Base-by-base conservation (phyloP, 768 basidiomycete genomes). In the Lactarius akahatsu region DNA sequence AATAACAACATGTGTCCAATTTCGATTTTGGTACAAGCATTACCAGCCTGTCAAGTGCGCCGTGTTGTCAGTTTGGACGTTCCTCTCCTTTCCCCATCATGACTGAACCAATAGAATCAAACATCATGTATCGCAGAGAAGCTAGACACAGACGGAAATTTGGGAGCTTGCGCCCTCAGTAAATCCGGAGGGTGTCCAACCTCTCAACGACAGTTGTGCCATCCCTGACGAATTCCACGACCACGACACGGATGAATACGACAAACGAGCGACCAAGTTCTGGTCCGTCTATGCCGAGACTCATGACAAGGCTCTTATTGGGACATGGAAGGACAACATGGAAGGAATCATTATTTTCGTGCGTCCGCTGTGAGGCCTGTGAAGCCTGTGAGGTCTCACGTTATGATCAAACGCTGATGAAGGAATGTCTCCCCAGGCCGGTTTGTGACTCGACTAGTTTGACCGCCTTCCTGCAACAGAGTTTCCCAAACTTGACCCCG, bases 261-360 rank as follows among this genome's bases (percentile, higher is more conserved):
- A 36, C 34, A 0, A 11, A 36, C 0, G 34, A 36, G 10, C 34
- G 10, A 73, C 75, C 28, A 75, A 74, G 38, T 72, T 34, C 34
- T 36, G 34, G 34, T 36, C 34, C 34, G 34, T 11, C 34, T 36
- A 36, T 36, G 34, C 34, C 34, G 34, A 36, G 34, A 36, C 0
- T 0, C 34, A 76, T 41, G 76, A 79, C 65, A 71, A 64, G 59
- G 68, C 70, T 20, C 70, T 78, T 47, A 76, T 74, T 2, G 72
- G 76, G 66, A 74, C 76, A 57, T 80, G 78, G 78, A 80, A 78
- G 65, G 75, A 74, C 15, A 77, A 78, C 50, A 79, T 81, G 80
- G 79, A 81, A 63, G 73, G 74, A 23, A 77, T 79, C 52, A 73
- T 79, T 2, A 78, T 79, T 56, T 80, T 80, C 63, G 79, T 79